Percentiles rank a stretch among this genome's conserved stretches.
phyloP scores from a whole-genome alignment of 1,284 basidiomycete genomes.

The Microbotryum violaceum region DNA sequence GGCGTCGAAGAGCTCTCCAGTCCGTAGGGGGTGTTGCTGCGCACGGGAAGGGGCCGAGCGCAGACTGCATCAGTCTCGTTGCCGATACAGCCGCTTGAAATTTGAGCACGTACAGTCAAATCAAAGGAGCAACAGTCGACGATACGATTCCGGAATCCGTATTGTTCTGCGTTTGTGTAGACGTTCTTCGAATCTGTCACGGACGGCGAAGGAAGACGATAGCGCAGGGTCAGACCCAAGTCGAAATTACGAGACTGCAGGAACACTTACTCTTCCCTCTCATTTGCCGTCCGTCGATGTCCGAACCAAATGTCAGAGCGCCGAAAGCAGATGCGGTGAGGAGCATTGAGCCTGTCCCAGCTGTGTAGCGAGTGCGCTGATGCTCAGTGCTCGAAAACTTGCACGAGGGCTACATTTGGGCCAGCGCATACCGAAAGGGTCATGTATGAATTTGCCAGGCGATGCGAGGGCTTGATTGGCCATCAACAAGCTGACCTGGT shows the following conservation, averaged over 20 bases:
- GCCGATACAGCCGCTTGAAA: no score
- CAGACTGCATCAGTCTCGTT: neutral
- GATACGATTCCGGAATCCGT: conserved; percentile 66
- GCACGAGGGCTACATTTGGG: no score
- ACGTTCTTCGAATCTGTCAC: conserved; percentile 52
- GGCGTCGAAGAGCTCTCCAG: conserved; percentile 83
- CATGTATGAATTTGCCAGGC: conserved; percentile 84
- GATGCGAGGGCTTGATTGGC: conserved; percentile 87
- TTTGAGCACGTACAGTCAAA: conserved; percentile 50
- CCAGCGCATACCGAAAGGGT: conserved; percentile 62
- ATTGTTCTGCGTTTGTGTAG: conserved; percentile 67
- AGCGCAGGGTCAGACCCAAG: neutral
- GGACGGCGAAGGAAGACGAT: neutral
- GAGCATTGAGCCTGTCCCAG: conserved; percentile 92
- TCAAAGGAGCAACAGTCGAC: conserved; percentile 85
- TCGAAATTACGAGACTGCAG: neutral
- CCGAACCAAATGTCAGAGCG: conserved; percentile 78
- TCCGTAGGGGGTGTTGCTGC: conserved; percentile 69
- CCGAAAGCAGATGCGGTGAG: conserved; percentile 78
- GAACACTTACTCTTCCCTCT: conserved; percentile 64
- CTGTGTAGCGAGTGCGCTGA: conserved; percentile 4
- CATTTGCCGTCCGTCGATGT: conserved; percentile 97
- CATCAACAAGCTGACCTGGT: conserved; percentile 85
- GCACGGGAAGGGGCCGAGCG: neutral
- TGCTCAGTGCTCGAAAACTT: no score